Conservation (phyloP, 495 filamentous ascomycete species). For the Podospora tetraspora region DNA sequence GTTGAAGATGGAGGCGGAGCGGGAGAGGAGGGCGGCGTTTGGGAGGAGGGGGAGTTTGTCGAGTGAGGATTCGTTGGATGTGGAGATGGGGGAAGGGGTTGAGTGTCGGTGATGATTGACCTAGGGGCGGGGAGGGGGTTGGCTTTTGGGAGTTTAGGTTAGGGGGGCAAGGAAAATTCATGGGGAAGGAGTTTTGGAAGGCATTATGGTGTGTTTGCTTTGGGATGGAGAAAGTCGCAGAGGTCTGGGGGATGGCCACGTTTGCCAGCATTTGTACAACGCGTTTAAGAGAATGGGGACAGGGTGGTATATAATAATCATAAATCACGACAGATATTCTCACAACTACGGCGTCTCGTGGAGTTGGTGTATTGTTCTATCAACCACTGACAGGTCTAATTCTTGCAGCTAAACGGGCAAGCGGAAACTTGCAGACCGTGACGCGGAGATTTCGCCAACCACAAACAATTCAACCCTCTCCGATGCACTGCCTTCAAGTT, state of each 20-base stretch:
- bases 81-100: neutral
- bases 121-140: neutral
- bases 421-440: too few relatives aligned
- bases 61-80: slow-evolving; percentile 15
- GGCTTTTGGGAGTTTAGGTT: neutral
- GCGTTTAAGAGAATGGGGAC: neutral
- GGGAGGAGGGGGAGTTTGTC: slow-evolving; percentile 8
- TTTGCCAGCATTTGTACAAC: neutral
- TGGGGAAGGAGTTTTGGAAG: neutral
- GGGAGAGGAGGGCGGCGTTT: slow-evolving; percentile 1
- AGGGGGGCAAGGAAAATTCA: neutral
- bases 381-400: too few relatives aligned
- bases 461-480: too few relatives aligned
- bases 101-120: neutral
- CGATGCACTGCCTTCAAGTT: too few relatives aligned
- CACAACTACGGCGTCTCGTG: neutral
- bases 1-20: slow-evolving; percentile 3
- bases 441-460: too few relatives aligned
- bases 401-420: too few relatives aligned
- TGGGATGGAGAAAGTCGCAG: neutral
- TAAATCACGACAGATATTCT: neutral
- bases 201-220: neutral
- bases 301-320: neutral
- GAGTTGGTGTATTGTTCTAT: neutral
- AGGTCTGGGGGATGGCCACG: neutral